Conservation (phyloP, 805 yeast species). For the Starmerella cellae region DNA sequence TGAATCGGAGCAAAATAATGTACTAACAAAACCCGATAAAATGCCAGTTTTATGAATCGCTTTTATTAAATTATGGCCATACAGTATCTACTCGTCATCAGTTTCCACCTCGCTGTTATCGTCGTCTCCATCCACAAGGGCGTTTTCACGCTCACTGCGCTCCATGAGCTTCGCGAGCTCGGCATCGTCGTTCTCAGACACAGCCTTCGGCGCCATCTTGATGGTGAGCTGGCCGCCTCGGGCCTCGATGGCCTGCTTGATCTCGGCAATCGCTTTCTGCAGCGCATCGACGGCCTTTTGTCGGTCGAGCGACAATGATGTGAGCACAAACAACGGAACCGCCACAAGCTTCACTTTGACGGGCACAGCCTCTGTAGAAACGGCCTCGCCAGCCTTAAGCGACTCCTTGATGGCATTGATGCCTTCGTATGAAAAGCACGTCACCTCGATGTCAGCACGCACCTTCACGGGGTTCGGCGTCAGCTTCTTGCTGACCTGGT, state of each 20-base stretch:
- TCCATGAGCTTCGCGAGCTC: slow-evolving; percentile 93
- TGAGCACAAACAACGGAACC: slow-evolving; percentile 88
- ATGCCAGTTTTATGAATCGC: too few species aligned
- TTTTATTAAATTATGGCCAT: too few species aligned
- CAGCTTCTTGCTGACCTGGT: slow-evolving; percentile 80
- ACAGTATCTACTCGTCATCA: slow-evolving; percentile 18
- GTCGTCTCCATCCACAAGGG: slow-evolving; percentile 71
- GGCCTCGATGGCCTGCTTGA: slow-evolving; percentile 52
- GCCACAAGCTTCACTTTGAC: slow-evolving; percentile 92
- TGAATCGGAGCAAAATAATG: too few species aligned
- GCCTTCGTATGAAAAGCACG: slow-evolving; percentile 95
- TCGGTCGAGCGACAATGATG: slow-evolving; percentile 87
- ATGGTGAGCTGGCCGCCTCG: slow-evolving; percentile 80
- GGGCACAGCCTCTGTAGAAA: slow-evolving; percentile 72
- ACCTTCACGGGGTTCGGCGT: slow-evolving; percentile 97
- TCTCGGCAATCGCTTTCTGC: slow-evolving; percentile 64
- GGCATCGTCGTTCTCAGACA: slow-evolving; percentile 95
- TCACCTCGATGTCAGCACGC: slow-evolving; percentile 96
- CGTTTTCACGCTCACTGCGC: slow-evolving; percentile 78
- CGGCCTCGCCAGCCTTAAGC: slow-evolving; percentile 68
- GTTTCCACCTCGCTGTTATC: slow-evolving; percentile 33
- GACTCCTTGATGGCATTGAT: slow-evolving; percentile 92
- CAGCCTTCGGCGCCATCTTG: slow-evolving; percentile 98
- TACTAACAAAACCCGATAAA: too few species aligned
- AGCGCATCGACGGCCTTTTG: slow-evolving; percentile 71